Conservation (phyloP, 495 filamentous ascomycete genomes). For the Daldinia vernicosa region DNA sequence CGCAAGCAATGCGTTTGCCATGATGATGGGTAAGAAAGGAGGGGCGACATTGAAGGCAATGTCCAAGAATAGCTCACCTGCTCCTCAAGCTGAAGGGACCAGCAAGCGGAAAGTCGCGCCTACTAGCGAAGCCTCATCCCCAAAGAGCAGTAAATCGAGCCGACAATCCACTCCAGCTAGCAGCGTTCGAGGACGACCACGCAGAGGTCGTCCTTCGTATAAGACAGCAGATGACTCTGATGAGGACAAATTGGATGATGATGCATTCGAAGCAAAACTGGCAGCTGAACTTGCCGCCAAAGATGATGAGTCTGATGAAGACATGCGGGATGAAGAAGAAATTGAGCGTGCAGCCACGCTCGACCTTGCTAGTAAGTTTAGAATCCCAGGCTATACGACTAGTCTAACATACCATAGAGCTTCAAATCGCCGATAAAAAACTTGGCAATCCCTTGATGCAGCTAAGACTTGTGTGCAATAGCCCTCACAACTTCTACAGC, state of each 20-base stretch:
- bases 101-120: slow-evolving; percentile 59
- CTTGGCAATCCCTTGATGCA: slow-evolving; percentile 95
- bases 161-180: slow-evolving; percentile 73
- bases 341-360: slow-evolving; percentile 75
- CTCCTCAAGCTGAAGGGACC: slow-evolving; percentile 37
- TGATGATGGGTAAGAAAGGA: slow-evolving; percentile 58
- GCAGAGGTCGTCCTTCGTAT: slow-evolving; percentile 55
- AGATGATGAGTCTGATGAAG: slow-evolving; percentile 60
- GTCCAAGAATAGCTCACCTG: slow-evolving; percentile 28
- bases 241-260: slow-evolving; percentile 80
- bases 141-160: slow-evolving; percentile 79
- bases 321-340: slow-evolving; percentile 63
- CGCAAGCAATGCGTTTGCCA: slow-evolving; percentile 54
- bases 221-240: slow-evolving; percentile 60
- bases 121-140: slow-evolving; percentile 41
- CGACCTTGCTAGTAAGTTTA: slow-evolving; percentile 75
- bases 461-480: slow-evolving; percentile 90
- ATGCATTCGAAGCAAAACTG: slow-evolving; percentile 75
- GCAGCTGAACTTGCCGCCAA: slow-evolving; percentile 66
- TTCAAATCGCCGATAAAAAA: slow-evolving; percentile 89
- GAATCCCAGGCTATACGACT: not conserved
- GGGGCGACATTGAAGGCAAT: slow-evolving; percentile 32
- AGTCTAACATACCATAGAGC: slow-evolving; percentile 58
- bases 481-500: slow-evolving; percentile 95
- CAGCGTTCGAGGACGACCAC: slow-evolving; percentile 53